Conservation (phyloP, 371 early-diverging fungal genomes). For the Rhizopus delemar region DNA sequence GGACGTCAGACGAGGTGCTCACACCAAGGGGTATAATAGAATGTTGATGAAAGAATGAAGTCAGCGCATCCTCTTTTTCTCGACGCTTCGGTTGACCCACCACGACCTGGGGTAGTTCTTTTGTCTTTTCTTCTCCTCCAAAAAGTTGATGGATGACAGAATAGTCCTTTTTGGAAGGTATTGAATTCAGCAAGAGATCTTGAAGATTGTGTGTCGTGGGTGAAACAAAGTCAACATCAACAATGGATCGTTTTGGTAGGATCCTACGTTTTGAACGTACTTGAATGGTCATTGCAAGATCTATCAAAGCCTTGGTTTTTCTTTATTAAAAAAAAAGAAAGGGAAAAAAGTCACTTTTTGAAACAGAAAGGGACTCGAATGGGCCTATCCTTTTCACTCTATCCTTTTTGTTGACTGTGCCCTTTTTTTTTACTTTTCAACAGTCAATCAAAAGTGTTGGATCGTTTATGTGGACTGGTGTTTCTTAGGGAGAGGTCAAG, state of each 20-base stretch:
- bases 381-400: too few species aligned
- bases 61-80: not conserved
- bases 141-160: not conserved
- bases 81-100: not conserved
- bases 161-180: slow-evolving; percentile 6
- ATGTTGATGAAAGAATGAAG: not conserved
- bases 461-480: too few species aligned
- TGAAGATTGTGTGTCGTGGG: not conserved
- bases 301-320: too few species aligned
- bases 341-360: not conserved
- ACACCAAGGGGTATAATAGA: not conserved
- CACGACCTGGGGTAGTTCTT: not conserved
- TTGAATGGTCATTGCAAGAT: not conserved
- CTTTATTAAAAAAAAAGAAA: not conserved
- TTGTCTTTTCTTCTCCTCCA: not conserved
- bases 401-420: not conserved
- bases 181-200: not conserved
- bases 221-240: slow-evolving; percentile 6
- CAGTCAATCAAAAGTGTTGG: not conserved
- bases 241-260: slow-evolving; percentile 5
- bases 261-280: slow-evolving; percentile 7
- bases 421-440: slow-evolving; percentile 1
- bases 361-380: not conserved
- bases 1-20: not conserved
- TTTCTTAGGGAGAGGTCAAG: too few species aligned